Evolutionary conservation across 805 yeast genomes (phyloP).

Genomic region (Wickerhamiella allomyrinae): DNA sequence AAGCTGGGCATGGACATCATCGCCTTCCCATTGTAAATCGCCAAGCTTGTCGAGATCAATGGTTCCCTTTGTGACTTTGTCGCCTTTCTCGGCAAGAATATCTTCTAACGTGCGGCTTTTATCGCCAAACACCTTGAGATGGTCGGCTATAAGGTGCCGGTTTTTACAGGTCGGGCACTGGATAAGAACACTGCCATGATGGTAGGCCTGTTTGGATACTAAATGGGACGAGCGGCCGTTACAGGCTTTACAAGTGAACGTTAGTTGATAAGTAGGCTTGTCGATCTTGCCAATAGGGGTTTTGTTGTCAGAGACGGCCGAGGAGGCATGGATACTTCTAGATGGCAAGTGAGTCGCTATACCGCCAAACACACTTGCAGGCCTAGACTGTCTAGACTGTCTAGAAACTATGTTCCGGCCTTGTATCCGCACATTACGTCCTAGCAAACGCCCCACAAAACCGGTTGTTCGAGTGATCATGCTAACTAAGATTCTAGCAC

Average conservation of each 20-base stretch:
- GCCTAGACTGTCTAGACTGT: too few relatives aligned
- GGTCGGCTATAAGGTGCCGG: constrained; percentile 86
- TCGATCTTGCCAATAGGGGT: constrained; percentile 35
- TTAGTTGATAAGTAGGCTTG: constrained; percentile 69
- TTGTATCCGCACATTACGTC: too few relatives aligned
- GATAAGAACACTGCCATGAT: constrained; percentile 70
- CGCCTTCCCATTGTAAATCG: constrained; percentile 20
- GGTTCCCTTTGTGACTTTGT: constrained; percentile 46
- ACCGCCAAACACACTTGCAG: too few relatives aligned
- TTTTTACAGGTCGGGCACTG: constrained; percentile 85
- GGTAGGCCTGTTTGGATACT: constrained; percentile 87
- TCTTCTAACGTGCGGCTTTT: constrained; percentile 65
- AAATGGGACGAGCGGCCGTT: constrained; percentile 70
- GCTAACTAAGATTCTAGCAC: too few relatives aligned
- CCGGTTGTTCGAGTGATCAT: too few relatives aligned
- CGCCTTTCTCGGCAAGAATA: constrained; percentile 61
- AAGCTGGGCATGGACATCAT: background rate
- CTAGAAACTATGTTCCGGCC: too few relatives aligned
- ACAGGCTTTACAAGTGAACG: constrained; percentile 87
- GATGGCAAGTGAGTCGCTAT: too few relatives aligned
- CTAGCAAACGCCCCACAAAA: too few relatives aligned
- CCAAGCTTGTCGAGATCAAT: constrained; percentile 37
- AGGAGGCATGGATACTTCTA: background rate
- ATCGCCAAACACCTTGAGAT: constrained; percentile 70
- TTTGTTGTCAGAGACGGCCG: background rate